Base-by-base conservation (phyloP, 164 flowering plant genomes). In the Vitis labrusca region DNA sequence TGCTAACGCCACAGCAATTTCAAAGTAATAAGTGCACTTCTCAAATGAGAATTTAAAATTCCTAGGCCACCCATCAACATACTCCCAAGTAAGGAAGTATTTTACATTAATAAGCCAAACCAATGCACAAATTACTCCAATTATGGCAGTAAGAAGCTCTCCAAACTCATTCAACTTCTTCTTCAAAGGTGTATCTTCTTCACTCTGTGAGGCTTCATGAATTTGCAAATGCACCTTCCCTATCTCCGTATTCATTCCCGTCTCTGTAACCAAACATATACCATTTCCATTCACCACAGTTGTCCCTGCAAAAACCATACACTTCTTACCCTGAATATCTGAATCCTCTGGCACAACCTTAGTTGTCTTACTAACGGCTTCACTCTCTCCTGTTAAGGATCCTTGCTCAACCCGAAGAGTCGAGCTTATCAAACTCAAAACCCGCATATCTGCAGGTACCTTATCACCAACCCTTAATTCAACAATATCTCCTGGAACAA, bases 1-100 rank as follows among this genome's bases (percentile, higher is more conserved):
- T 5, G 90, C 90, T 77, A 86, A 75, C 5, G 88, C 90, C 60
- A 86, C 90, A 8, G 90, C 90, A 73, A 86, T 84, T 74, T 84
- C 80, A 68, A 85, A 85, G 71, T 85, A 85, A 62, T 85, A 85
- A 1, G 89, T 82, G 72, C 86, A 85, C 72, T 86, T 86, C 73
- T 83, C 90, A 55, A 86, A 86, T 0, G 90, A 86, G 65, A 86
- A 86, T 72, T 75, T 86, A 44, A 86, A 81, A 61, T 84, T 82
- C 12, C 53, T 74, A 1, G 90, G 90, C 88, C 88, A 81, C 11
- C 90, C 88, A 62, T 84, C 79, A 50, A 80, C 83, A 71, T 77
- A 77, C 49, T 86, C 90, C 90, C 90, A 86, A 51, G 79, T 66
- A 4, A 86, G 81, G 51, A 86, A 86, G 71, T 86, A 83, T 68